phyloP scores from a whole-genome alignment of 331 rosid species.

The Malus hybrid region DNA sequence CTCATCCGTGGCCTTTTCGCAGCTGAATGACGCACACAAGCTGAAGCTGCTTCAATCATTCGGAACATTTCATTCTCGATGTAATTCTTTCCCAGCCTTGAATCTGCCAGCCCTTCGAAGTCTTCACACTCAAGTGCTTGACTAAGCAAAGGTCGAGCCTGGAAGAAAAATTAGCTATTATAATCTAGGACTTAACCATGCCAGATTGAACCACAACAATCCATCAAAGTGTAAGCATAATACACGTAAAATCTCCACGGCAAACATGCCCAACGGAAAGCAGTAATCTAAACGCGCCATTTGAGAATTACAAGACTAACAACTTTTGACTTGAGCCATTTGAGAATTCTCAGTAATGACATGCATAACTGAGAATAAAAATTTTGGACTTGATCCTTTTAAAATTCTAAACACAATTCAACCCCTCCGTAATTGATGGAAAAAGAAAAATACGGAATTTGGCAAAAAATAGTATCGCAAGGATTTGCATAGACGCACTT shows the following conservation, averaged over 20 bases:
- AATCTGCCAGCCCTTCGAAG: constrained; percentile 59
- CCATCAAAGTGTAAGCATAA: neutral
- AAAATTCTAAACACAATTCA: too few relatives aligned
- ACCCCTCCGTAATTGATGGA: too few relatives aligned
- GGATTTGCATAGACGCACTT: neutral
- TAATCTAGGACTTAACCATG: neutral
- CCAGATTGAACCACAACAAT: neutral
- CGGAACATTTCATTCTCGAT: constrained; percentile 59
- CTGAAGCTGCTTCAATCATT: constrained; percentile 92
- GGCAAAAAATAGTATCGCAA: neutral
- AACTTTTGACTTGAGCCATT: too few relatives aligned
- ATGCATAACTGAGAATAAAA: neutral
- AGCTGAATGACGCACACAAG: constrained; percentile 82
- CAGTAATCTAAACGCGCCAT: neutral
- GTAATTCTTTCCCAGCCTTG: constrained; percentile 57
- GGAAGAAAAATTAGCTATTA: constrained; percentile 6
- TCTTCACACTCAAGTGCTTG: constrained; percentile 57
- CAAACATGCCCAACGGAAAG: neutral
- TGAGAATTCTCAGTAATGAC: neutral
- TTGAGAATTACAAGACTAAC: too few relatives aligned
- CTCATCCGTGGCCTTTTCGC: constrained; percentile 80
- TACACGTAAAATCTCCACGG: neutral
- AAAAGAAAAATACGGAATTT: neutral
- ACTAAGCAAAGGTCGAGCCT: constrained; percentile 77
- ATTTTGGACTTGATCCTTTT: too few relatives aligned